phyloP scores from a whole-genome alignment of 2,329 filamentous ascomycete genomes.

The Paramyrothecium roridum region DNA sequence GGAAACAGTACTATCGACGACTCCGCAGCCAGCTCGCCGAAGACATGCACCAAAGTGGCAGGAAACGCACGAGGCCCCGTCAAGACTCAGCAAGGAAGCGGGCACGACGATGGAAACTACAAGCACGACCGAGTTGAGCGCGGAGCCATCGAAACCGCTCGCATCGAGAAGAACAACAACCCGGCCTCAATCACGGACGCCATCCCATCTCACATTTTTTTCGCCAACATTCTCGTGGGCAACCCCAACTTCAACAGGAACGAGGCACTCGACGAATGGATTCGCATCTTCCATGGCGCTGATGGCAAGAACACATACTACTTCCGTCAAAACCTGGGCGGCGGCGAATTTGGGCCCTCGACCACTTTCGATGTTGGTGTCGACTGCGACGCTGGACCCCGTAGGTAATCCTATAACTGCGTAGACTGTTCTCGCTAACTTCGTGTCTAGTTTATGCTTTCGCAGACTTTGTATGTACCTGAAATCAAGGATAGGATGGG shows the following conservation, averaged over 20 bases:
- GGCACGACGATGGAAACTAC: constrained; percentile 12
- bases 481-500: background rate
- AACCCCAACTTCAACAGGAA: background rate
- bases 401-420: background rate
- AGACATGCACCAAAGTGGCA: constrained; percentile 4
- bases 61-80: constrained; percentile 6
- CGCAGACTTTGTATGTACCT: background rate
- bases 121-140: constrained; percentile 4
- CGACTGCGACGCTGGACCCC: background rate
- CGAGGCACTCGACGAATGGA: constrained; percentile 1
- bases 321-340: constrained; percentile 12
- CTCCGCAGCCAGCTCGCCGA: background rate
- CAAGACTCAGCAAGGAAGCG: constrained; percentile 8
- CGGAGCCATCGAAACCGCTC: background rate
- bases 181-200: constrained; percentile 2
- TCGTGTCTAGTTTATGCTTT: background rate
- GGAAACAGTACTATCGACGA: background rate
- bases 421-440: background rate
- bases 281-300: background rate
- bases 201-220: constrained; percentile 4
- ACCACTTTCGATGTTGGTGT: background rate
- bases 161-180: constrained; percentile 10
- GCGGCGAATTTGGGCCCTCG: background rate
- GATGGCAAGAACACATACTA: constrained; percentile 10
- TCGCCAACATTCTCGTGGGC: constrained; percentile 3